Percentiles rank a stretch among this genome's conserved stretches.
Evolutionary conservation across 2,329 filamentous ascomycete genomes (phyloP).

Genomic region (Aspergillus latus): DNA sequence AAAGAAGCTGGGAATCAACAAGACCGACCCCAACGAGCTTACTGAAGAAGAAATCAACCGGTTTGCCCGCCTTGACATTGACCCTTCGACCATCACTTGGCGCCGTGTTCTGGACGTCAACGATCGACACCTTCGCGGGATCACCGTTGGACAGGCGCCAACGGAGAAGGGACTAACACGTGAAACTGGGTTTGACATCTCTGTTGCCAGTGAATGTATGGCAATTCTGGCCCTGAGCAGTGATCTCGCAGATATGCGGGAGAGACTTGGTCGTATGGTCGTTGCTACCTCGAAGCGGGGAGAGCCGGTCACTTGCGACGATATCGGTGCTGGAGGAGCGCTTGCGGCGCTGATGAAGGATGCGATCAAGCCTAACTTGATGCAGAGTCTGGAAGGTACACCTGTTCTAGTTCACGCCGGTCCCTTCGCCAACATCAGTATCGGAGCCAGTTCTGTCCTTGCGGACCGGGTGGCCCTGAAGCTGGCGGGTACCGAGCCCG

Average conservation of each 20-base stretch:
- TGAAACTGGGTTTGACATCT: constrained; percentile 95
- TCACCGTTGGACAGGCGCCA: constrained; percentile 82
- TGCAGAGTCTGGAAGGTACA: constrained; percentile 97
- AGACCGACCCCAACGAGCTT: constrained; percentile 88
- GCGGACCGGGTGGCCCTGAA: constrained; percentile 97
- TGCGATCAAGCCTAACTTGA: constrained; percentile 97
- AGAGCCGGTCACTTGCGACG: constrained; percentile 92
- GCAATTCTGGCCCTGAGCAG: constrained; percentile 94
- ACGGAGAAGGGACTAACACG: constrained; percentile 89
- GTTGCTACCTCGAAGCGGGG: constrained; percentile 81
- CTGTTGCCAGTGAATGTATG: constrained; percentile 97
- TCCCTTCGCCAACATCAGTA: constrained; percentile 97
- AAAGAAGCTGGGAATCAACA: constrained; percentile 93
- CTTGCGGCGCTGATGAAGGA: constrained; percentile 95
- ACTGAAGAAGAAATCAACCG: constrained; percentile 83
- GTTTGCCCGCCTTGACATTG: constrained; percentile 94
- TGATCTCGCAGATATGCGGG: constrained; percentile 81
- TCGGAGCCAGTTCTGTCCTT: constrained; percentile 91
- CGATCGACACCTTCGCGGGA: constrained; percentile 84
- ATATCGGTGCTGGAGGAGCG: constrained; percentile 88
- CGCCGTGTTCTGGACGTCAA: constrained; percentile 94
- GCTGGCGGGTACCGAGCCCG: constrained; percentile 87
- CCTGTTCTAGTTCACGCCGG: constrained; percentile 97
- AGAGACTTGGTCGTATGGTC: constrained; percentile 93
- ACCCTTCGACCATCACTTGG: constrained; percentile 97